A percentile compares a stretch with the other conserved stretches of the same genome.
These are phyloP conservation scores for Komagataella pastoris DNA, from an alignment of 805 yeast genomes.

Conservation along the genomic window DNA sequence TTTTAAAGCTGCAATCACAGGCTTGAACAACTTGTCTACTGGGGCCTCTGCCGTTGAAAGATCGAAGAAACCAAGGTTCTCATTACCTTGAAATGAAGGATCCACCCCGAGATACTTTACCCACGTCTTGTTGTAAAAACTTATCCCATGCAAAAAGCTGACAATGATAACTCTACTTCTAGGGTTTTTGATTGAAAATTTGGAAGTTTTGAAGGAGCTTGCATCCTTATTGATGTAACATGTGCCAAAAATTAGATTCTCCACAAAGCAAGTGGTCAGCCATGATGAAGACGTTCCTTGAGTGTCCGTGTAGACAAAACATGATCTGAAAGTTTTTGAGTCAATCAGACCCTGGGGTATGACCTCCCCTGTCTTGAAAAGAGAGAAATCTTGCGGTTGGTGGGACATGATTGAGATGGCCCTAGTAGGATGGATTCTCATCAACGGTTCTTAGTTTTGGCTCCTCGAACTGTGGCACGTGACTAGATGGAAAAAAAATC, in stretches of 20 bases:
- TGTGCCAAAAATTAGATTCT: constrained; percentile 34
- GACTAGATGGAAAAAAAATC: neutral
- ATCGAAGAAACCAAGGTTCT: neutral
- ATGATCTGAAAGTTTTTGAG: constrained; percentile 4
- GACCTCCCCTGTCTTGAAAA: neutral
- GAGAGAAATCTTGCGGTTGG: constrained; percentile 6
- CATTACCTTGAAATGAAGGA: constrained; percentile 11
- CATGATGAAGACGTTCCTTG: constrained; percentile 52
- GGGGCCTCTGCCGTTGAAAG: neutral
- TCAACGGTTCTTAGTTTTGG: neutral
- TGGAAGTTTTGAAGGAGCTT: constrained; percentile 1
- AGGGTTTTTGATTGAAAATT: neutral
- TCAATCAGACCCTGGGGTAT: neutral
- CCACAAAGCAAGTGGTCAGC: constrained; percentile 44
- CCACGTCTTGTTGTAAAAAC: constrained; percentile 18
- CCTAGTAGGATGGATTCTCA: neutral
- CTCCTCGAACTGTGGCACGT: neutral
- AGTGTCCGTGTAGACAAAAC: constrained; percentile 21
- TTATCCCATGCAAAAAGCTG: constrained; percentile 16
- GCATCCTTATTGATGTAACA: constrained; percentile 19
- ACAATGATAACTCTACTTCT: constrained; percentile 23
- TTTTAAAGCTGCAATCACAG: neutral
- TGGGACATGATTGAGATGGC: constrained; percentile 4
- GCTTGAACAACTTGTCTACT: neutral
- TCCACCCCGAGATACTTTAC: constrained; percentile 23